Evolutionary conservation across 805 yeast genomes (phyloP).

Genomic region (Ogataea haglerorum): DNA sequence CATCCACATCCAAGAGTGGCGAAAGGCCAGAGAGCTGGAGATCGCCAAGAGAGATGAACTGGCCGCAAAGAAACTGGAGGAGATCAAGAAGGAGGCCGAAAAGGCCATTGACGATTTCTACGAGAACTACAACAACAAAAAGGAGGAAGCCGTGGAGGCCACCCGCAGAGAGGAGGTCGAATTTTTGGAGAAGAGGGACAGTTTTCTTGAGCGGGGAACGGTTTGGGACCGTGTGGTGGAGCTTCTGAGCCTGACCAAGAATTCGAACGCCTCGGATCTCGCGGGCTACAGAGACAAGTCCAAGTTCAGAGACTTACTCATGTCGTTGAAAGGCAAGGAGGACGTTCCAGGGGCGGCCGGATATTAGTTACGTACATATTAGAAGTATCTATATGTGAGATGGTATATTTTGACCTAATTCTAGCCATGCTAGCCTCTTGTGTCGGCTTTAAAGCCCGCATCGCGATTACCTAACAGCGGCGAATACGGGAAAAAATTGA

Average conservation of each 20-base stretch:
- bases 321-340: constrained; percentile 53
- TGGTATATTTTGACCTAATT: not conserved
- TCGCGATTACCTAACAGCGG: constrained; percentile 4
- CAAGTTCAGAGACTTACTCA: constrained; percentile 48
- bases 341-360: constrained; percentile 57
- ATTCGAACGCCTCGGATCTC: constrained; percentile 33
- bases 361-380: constrained; percentile 25
- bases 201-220: constrained; percentile 46
- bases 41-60: constrained; percentile 75
- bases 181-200: constrained; percentile 72
- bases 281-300: constrained; percentile 46
- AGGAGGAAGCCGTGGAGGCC: constrained; percentile 61
- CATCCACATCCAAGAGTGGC: constrained; percentile 72
- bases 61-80: constrained; percentile 58
- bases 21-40: constrained; percentile 72
- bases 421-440: not conserved
- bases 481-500: constrained; percentile 9
- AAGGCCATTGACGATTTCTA: constrained; percentile 88
- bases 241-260: constrained; percentile 36
- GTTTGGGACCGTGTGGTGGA: constrained; percentile 57
- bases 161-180: constrained; percentile 66
- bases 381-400: not conserved
- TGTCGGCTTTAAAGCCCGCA: not conserved
- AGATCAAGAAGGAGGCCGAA: constrained; percentile 71
- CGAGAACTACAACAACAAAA: constrained; percentile 83